Base-by-base conservation (phyloP, 805 yeast species). In the Brettanomyces sp. region DNA sequence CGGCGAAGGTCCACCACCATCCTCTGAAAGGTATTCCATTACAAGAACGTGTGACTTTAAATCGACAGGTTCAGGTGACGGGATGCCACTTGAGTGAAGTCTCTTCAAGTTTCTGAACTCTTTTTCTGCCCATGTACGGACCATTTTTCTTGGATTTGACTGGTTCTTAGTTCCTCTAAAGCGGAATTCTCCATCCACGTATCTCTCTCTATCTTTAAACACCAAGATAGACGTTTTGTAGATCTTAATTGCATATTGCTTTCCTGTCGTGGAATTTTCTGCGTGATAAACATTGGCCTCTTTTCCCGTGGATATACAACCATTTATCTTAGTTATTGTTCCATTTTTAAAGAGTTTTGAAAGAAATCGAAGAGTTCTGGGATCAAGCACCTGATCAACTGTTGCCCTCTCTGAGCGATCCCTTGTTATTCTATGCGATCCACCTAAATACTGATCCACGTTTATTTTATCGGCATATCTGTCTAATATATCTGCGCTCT, bases 201-300 rank as follows among this genome's bases (percentile, higher is more conserved):
- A 93, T 55, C 97, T 68, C 58, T 95, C 98, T 47, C 99, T 72
- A 63, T 93, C 99, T 62, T 90, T 93, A 67, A 93, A 93, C n/a
- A 93, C 96, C 50, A 93, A 68, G 52, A 93, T 93, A 0, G 98
- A 90, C 0, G 99, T 93, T 65, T 93, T 93, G 69, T 88, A 93
- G 48, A 93, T 91, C 60, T 93, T 93, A 43, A 93, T 85, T 0
- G 99, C 99, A 55, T 70, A 81, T 55, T 79, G 95, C 50, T 69
- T 73, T 49, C 69, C 71, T 12, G 65, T 55, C 13, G 56, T 57
- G 46, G 72, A 68, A 47, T 70, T 65, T 14, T 59, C 68, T 11
- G 95, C 96, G 59, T 86, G 91, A 61, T 93, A 93, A 0, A 93
- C 97, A 58, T 93, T 93, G n/a, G 99, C 99, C 64, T 93, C 99